Conservation (phyloP, 441 rosid genomes). For the Gossypium gossypioides region DNA sequence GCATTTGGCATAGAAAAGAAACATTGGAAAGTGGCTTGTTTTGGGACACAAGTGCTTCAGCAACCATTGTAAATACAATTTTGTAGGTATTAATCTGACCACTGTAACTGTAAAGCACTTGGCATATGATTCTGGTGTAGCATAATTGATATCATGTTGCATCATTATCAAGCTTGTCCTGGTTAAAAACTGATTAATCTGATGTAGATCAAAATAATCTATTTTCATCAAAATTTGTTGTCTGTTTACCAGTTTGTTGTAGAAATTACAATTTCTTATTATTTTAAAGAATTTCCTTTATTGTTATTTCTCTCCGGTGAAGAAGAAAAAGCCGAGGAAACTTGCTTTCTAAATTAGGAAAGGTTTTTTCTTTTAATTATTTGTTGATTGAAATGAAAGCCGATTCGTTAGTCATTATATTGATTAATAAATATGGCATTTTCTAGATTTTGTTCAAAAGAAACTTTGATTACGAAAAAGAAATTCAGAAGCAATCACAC, state of each 20-base stretch:
- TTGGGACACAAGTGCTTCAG: background rate
- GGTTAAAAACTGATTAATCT: background rate
- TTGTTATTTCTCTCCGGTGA: background rate
- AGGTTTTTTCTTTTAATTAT: background rate
- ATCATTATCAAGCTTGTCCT: background rate
- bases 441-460: background rate
- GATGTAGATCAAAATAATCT: background rate
- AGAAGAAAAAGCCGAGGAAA: conserved; percentile 10
- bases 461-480: background rate
- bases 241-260: background rate
- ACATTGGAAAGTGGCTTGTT: background rate
- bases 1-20: background rate
- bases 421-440: background rate
- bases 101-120: no score
- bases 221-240: background rate
- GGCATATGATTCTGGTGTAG: no score
- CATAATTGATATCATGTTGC: background rate
- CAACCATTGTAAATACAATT: conserved; percentile 9
- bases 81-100: background rate
- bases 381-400: conserved; percentile 19
- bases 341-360: conserved; percentile 10
- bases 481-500: background rate
- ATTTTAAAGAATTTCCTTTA: background rate
- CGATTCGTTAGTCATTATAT: background rate
- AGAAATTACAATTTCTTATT: background rate